Evolutionary conservation across 2,329 filamentous ascomycete genomes (phyloP).

Genomic region (Cladosporium phlei): DNA sequence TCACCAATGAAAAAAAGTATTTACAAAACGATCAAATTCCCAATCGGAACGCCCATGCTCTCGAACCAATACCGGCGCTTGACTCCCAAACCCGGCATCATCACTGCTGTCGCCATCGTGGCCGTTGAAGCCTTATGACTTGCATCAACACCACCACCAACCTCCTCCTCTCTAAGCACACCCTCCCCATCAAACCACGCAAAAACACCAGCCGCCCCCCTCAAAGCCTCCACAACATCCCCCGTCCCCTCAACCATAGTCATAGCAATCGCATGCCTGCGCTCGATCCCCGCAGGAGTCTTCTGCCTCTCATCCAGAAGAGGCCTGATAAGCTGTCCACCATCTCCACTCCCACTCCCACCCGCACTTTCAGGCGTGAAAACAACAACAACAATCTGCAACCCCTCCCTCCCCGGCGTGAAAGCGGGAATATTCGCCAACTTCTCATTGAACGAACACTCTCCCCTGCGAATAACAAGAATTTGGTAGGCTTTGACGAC

Average conservation of each 20-base stretch:
- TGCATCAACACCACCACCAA: too few relatives aligned
- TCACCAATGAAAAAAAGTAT: too few relatives aligned
- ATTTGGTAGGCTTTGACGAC: constrained; percentile 61
- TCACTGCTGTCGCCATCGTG: too few relatives aligned
- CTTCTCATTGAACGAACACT: constrained; percentile 80
- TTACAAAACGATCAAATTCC: constrained; percentile 64
- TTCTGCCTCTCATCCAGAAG: constrained; percentile 70
- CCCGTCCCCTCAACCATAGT: constrained; percentile 74
- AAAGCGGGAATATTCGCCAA: constrained; percentile 78
- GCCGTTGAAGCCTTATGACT: too few relatives aligned
- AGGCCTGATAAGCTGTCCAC: constrained; percentile 53
- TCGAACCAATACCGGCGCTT: constrained; percentile 73
- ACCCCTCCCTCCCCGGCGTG: constrained; percentile 47
- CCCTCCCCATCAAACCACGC: constrained; percentile 20
- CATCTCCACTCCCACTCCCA: constrained; percentile 29
- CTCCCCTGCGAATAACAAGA: constrained; percentile 75
- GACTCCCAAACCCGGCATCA: constrained; percentile 64
- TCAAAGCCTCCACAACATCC: constrained; percentile 60
- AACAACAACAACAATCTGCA: constrained; percentile 80
- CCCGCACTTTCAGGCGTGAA: constrained; percentile 50
- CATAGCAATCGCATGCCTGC: constrained; percentile 72
- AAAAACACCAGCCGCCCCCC: constrained; percentile 44
- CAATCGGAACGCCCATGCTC: constrained; percentile 73
- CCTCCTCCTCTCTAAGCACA: constrained; percentile 16
- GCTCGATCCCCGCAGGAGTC: constrained; percentile 63